Percentiles rank a stretch among this genome's conserved stretches.
phyloP scores from a whole-genome alignment of 2,329 filamentous ascomycete genomes.

The Cytospora leucostoma region DNA sequence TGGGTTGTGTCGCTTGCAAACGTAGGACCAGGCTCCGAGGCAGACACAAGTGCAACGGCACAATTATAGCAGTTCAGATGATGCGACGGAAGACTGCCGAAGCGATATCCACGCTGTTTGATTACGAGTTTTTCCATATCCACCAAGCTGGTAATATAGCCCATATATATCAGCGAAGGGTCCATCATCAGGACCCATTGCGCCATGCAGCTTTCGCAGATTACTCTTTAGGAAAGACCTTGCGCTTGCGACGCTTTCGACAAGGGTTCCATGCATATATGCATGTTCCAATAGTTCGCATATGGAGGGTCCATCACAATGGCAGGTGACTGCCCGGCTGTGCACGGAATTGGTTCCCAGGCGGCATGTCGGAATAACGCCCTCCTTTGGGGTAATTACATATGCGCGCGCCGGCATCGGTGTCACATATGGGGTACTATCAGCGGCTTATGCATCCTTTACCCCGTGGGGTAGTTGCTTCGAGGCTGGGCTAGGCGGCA shows the following conservation, averaged over 20 bases:
- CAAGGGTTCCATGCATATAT: background rate
- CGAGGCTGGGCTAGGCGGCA: background rate
- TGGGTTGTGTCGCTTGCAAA: background rate
- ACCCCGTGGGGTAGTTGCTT: constrained; percentile 12
- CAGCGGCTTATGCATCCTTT: background rate
- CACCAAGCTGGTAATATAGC: too few relatives aligned
- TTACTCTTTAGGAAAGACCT: constrained; percentile 37
- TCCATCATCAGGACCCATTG: constrained; percentile 37
- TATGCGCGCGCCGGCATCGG: too few relatives aligned
- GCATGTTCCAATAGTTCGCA: constrained; percentile 2
- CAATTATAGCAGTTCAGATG: constrained; percentile 1
- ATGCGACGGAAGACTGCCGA: background rate
- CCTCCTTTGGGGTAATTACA: constrained; percentile 3
- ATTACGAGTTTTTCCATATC: too few relatives aligned
- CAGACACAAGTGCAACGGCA: too few relatives aligned
- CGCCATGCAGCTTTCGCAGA: constrained; percentile 47
- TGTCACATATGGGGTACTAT: background rate
- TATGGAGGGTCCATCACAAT: constrained; percentile 2
- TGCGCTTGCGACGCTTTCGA: constrained; percentile 32
- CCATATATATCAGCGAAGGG: too few relatives aligned
- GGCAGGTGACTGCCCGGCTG: constrained; percentile 12
- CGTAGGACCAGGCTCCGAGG: background rate
- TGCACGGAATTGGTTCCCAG: constrained; percentile 6
- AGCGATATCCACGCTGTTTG: background rate
- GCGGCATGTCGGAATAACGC: constrained; percentile 14